phyloP scores from a whole-genome alignment of 352 stramenopile genomes.

The Globisporangium okanoganense region DNA sequence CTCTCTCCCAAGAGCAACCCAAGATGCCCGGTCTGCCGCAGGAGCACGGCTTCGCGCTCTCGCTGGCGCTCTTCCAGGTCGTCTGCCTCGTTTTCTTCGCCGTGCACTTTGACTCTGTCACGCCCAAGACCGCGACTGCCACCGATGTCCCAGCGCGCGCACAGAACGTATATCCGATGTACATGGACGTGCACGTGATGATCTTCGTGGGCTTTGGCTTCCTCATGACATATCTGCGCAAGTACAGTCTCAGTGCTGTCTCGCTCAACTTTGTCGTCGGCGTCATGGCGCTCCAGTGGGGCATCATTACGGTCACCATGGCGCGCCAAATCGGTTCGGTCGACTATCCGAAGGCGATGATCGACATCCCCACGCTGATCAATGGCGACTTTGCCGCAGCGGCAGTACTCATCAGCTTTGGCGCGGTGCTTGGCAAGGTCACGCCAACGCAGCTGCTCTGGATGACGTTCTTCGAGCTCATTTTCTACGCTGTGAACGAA shows the following conservation, averaged over 20 bases:
- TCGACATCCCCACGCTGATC: conserved; percentile 63
- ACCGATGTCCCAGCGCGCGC: conserved; percentile 13
- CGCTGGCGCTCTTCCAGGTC: conserved; percentile 34
- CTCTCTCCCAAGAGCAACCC: neutral
- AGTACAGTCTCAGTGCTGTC: conserved; percentile 75
- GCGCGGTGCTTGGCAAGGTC: conserved; percentile 69
- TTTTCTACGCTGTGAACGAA: conserved; percentile 82
- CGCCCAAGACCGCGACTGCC: conserved; percentile 21
- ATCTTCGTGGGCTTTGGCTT: conserved; percentile 88
- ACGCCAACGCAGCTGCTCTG: conserved; percentile 72
- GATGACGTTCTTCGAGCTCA: conserved; percentile 72
- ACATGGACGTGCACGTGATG: conserved; percentile 83
- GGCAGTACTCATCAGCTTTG: conserved; percentile 78
- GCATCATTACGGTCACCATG: conserved; percentile 64
- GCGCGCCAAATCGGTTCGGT: conserved; percentile 46
- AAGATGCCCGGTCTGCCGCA: conserved; percentile 17
- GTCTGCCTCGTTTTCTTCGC: conserved; percentile 44
- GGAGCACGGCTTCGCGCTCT: conserved; percentile 40
- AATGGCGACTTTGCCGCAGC: conserved; percentile 79
- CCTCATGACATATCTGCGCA: conserved; percentile 85
- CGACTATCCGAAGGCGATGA: conserved; percentile 40
- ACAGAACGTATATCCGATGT: conserved; percentile 43
- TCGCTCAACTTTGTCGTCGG: conserved; percentile 78
- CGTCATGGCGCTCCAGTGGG: conserved; percentile 64
- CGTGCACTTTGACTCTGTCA: conserved; percentile 41